Evolutionary conservation across 345 rosid species (phyloP).

Genomic region (Hibiscus tridactylites): DNA sequence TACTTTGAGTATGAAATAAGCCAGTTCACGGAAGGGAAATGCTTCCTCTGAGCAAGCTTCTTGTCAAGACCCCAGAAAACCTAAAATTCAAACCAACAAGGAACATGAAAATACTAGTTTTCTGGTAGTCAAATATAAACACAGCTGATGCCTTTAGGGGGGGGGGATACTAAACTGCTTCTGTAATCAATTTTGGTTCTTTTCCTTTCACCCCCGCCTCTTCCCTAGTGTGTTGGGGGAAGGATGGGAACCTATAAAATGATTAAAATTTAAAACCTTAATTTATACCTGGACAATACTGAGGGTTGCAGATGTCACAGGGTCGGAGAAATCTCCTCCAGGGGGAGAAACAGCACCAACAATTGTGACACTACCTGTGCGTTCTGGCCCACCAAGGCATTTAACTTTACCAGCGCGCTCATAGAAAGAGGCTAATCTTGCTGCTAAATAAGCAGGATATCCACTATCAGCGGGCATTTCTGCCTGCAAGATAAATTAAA

Average conservation of each 20-base stretch:
- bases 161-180: neutral
- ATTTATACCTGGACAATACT: slow-evolving; percentile 90
- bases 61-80: slow-evolving; percentile 99
- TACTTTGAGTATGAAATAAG: slow-evolving; percentile 98
- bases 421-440: slow-evolving; percentile 96
- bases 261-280: too few species aligned
- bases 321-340: slow-evolving; percentile 99
- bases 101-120: too few species aligned
- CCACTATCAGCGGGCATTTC: slow-evolving; percentile 99
- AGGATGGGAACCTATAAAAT: too few species aligned
- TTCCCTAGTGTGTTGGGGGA: too few species aligned
- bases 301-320: slow-evolving; percentile 99
- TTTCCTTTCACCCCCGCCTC: too few species aligned
- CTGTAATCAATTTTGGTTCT: too few species aligned
- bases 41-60: slow-evolving; percentile 99
- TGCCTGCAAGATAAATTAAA: slow-evolving; percentile 50
- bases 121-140: neutral
- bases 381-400: slow-evolving; percentile 98
- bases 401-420: slow-evolving; percentile 99
- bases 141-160: neutral
- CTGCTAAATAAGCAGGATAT: slow-evolving; percentile 98
- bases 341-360: slow-evolving; percentile 99
- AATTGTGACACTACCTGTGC: slow-evolving; percentile 97
- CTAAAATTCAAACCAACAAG: slow-evolving; percentile 31
- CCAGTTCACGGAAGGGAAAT: slow-evolving; percentile 99